A percentile compares a stretch with the other conserved stretches of the same genome.
These are phyloP conservation scores for Bacidia rubella DNA, from an alignment of 495 filamentous ascomycete species.

Conservation along the genomic window DNA sequence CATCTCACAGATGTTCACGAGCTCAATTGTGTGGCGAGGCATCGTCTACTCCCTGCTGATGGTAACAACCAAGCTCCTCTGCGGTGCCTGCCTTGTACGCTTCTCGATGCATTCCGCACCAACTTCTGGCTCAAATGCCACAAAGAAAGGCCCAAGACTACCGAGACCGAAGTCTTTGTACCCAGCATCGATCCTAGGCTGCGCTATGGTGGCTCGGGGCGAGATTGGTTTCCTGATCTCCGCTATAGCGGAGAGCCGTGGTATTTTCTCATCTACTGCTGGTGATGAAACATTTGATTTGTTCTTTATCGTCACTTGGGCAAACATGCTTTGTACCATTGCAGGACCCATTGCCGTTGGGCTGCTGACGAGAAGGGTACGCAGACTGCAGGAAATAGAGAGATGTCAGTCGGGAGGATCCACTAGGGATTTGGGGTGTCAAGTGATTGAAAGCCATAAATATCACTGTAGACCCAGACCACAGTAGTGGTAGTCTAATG, in stretches of 20 bases:
- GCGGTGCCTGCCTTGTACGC: conserved; percentile 51
- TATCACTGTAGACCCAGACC: no score
- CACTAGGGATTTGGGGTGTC: no score
- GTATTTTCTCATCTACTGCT: conserved; percentile 32
- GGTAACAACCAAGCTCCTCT: conserved; percentile 48
- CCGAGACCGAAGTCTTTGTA: conserved; percentile 2
- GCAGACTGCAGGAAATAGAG: no score
- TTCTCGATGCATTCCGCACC: conserved; percentile 18
- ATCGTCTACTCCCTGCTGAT: conserved; percentile 59
- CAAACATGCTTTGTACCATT: conserved; percentile 59
- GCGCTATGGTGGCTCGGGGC: conserved; percentile 61
- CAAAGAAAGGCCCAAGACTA: not conserved
- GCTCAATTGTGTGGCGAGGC: conserved; percentile 54
- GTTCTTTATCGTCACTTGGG: conserved; percentile 62
- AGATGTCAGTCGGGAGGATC: no score
- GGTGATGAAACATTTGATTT: conserved; percentile 22
- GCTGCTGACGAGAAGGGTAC: no score
- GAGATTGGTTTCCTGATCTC: conserved; percentile 73
- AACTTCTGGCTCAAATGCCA: not conserved
- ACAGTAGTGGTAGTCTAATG: no score
- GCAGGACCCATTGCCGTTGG: no score
- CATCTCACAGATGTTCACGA: conserved; percentile 53
- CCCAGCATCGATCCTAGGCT: conserved; percentile 42
- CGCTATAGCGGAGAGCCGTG: conserved; percentile 46
- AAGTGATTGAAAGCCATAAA: no score